Evolutionary conservation across 768 basidiomycete genomes (phyloP), one percentile per base, ranked within the genome.

Genomic region (Naganishia antarctica): DNA sequence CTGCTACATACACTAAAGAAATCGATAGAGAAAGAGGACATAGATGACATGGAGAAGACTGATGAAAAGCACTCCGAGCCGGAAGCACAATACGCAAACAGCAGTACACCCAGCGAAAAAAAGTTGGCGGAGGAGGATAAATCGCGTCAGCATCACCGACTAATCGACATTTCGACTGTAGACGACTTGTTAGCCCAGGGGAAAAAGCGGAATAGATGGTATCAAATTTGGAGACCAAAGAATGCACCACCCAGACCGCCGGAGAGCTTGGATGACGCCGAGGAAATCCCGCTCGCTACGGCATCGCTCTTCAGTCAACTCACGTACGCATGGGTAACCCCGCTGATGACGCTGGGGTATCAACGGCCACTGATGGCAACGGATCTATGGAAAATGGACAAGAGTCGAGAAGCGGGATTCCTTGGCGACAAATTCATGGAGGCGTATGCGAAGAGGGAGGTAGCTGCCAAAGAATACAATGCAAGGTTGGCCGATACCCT

Each of bases 301-400:
- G 85, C 86, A 4, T 86, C 83, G 31, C 71, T 85, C 23, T 71
- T 88, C 48, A 84, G 84, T 16, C 76, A 83, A 32, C 76, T 89
- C 43, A 85, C 85, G 0, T 89, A 84, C 71, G 71, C 80, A 64
- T 78, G 76, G 76, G 68, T 78, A n/a, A 76, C 78, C 3, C 78
- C 78, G 1, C 73, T 80, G 26, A 76, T 79, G 71, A 78, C 80
- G 11, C 78, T 86, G 43, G 87, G 87, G 0, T 88, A 86, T 70
- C 85, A 87, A 70, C 80, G 88, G 31, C 85, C 87, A 0, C 79
- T 90, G 9, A 86, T 87, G 70, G 85, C 86, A 0, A 83, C 86
- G 0, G 89, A 90, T 76, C 76, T 89, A 13, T 88, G 87, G 86
- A 84, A 74, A 70, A 69, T 75, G 70, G 74, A 75, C 49, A 50